Evolutionary conservation across 2,329 filamentous ascomycete species (phyloP).

Genomic region (Trichoderma hamatum): DNA sequence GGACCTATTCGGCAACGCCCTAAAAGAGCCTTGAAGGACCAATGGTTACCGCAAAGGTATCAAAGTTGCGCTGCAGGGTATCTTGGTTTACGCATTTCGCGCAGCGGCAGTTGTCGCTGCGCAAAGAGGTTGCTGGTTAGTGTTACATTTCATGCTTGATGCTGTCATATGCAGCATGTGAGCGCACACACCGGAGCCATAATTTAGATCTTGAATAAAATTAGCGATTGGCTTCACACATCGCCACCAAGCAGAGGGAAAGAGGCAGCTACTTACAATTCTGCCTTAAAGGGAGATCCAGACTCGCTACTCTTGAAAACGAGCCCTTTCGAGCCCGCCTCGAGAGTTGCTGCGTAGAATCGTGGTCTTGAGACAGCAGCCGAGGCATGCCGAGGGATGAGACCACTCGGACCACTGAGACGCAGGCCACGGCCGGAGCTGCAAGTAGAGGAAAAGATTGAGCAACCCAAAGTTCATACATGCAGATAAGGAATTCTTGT

Average conservation of each 20-base stretch:
- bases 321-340: conserved; percentile 21
- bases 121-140: background rate
- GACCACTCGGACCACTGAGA: conserved; percentile 23
- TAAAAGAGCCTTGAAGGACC: background rate
- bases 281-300: background rate
- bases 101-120: conserved; percentile 50
- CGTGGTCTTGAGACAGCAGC: background rate
- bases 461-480: background rate
- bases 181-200: conserved; percentile 32
- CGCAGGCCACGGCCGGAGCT: conserved; percentile 12
- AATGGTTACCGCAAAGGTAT: conserved; percentile 44
- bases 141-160: background rate
- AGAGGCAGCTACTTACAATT: conserved; percentile 23
- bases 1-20: background rate
- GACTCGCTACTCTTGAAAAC: conserved; percentile 16
- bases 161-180: background rate
- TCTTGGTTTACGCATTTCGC: conserved; percentile 46
- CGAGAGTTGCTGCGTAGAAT: conserved; percentile 28
- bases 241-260: background rate
- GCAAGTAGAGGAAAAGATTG: background rate
- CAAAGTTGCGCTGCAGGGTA: conserved; percentile 47
- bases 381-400: conserved; percentile 13
- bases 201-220: conserved; percentile 27
- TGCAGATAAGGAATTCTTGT: background rate
- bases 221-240: background rate